Base-by-base conservation (phyloP, 1,139 yeast genomes). In the Saccharomycopsis hybrid region DNA sequence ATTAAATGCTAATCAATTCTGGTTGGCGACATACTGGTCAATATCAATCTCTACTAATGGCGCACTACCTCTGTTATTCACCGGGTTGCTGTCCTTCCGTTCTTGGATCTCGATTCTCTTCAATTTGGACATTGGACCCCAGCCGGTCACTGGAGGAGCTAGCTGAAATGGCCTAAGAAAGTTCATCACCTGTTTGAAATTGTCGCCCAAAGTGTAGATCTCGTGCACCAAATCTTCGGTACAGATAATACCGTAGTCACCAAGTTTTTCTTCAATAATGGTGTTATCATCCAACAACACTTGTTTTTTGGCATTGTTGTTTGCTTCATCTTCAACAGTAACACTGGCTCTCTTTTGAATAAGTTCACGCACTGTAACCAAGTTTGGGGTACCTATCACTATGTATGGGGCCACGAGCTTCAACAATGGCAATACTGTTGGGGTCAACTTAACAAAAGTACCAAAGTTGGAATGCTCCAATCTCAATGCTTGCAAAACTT, bases 141-240 rank as follows among this genome's bases (percentile, higher is more conserved):
- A 83, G 29, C 94, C 94, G 53, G 77, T 73, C 45, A 82, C 79
- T 41, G 88, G 92, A 45, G 82, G 74, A 57, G 76, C 81, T 60
- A 85, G 72, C 60, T 74, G 70, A 69, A 85, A 84, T 43, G 95
- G 94, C 55, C 74, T 72, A 59, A 85, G 66, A 76, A 88, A 85
- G 57, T 71, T 70, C 54, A 76, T 71, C 54, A 81, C 78, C 35
- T 66, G 65, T 57, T 80, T 76, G 68, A 85, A 85, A 56, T 74
- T 69, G 36, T 78, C 85, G 29, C 88, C 84, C 58, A 83, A 62
- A 24, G 79, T 65, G 39, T 71, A 73, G 51, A 85, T 72, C 65
- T 85, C 92, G 62, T 82, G 87, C 51, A 85, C 77, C 53, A 85
- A 72, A 65, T 85, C 95, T 67, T 85, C 94, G 41, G 82, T 76